Evolutionary conservation across 495 filamentous ascomycete genomes (phyloP), one percentile per base, ranked within the genome.

Genomic region (Saxophila tyrrhenica): DNA sequence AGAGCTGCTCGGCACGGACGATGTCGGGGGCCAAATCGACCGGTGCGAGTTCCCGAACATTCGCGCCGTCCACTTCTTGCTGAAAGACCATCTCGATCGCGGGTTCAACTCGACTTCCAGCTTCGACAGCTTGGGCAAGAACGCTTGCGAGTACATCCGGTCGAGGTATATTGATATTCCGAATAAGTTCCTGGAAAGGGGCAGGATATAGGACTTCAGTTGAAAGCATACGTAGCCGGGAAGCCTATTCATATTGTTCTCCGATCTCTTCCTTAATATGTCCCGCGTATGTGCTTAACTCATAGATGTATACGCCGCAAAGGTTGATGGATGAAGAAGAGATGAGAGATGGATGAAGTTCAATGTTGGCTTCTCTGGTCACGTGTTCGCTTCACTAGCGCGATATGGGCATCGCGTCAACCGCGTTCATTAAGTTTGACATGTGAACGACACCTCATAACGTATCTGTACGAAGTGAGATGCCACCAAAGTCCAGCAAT

Each of bases 31-130:
- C 21, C 53, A 51, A 43, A 63, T 64, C 44, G 63, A 65, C 44
- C 61, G 67, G 0, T 46, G 62, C 62, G 47, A 80, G 55, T 57
- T 65, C 20, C 62, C 60, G 23, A 60, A 59, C 32, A 60, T 65
- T 25, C 56, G 39, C 55, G 62, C 62, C 8, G 56, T 62, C 1
- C 62, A 65, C 42, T 65, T 65, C 57, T 48, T 65, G 43, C 54
- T 62, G n/a, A 51, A 53, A 19, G 60, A 65, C 49, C 62, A 62
- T 48, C 56, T 62, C 15, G 62, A 62, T 42, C 52, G 60, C 1
- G 51, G 48, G 16, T 62, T 56, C 48, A 65, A 62, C 43, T 50
- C 60, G n/a, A 48, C 52, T 0, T 59, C 55, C 20, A 64, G 55
- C 11, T 64, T 62, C 42, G 62, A 65, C 41, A 51, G 51, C 5